Conservation (phyloP, 768 basidiomycete species). For the Boletellus sp. region DNA sequence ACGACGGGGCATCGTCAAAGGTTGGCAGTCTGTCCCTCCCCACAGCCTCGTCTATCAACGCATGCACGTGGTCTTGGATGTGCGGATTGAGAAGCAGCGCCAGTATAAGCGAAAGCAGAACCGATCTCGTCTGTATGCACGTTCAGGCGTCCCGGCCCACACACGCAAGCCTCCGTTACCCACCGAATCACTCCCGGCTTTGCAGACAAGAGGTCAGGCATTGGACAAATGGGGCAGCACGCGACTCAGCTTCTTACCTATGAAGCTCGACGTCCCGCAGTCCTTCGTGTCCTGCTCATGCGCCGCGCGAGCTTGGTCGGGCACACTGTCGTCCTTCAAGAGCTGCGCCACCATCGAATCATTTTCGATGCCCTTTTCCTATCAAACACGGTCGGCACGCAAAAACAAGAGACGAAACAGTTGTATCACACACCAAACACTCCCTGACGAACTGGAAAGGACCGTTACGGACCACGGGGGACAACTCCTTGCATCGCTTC, state of each 20-base stretch:
- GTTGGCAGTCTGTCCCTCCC: slow-evolving; percentile 16
- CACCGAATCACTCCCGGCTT: slow-evolving; percentile 18
- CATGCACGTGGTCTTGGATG: slow-evolving; percentile 19
- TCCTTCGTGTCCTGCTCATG: slow-evolving; percentile 21
- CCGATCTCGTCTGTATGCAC: slow-evolving; percentile 12
- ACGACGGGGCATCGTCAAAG: slow-evolving; percentile 14
- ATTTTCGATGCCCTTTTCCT: slow-evolving; percentile 21
- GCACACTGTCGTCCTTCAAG: slow-evolving; percentile 1
- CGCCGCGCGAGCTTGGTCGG: not conserved
- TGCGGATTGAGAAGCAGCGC: slow-evolving; percentile 22
- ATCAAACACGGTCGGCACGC: not conserved
- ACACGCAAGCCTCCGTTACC: not conserved
- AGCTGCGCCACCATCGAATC: slow-evolving; percentile 23
- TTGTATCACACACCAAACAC: slow-evolving; percentile 11
- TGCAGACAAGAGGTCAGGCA: not conserved
- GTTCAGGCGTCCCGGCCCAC: not conserved
- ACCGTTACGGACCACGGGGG: slow-evolving; percentile 9
- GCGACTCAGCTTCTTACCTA: slow-evolving; percentile 11
- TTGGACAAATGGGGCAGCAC: not conserved
- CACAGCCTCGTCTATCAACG: slow-evolving; percentile 15
- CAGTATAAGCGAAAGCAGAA: slow-evolving; percentile 15
- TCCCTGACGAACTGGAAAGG: slow-evolving; percentile 26
- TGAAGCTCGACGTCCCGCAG: slow-evolving; percentile 15
- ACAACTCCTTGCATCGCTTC: slow-evolving; percentile 8
- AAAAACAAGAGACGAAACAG: not conserved